These are phyloP conservation scores for Aureobasidium sp. DNA, from an alignment of 2,329 filamentous ascomycete species.

Conservation along the genomic window DNA sequence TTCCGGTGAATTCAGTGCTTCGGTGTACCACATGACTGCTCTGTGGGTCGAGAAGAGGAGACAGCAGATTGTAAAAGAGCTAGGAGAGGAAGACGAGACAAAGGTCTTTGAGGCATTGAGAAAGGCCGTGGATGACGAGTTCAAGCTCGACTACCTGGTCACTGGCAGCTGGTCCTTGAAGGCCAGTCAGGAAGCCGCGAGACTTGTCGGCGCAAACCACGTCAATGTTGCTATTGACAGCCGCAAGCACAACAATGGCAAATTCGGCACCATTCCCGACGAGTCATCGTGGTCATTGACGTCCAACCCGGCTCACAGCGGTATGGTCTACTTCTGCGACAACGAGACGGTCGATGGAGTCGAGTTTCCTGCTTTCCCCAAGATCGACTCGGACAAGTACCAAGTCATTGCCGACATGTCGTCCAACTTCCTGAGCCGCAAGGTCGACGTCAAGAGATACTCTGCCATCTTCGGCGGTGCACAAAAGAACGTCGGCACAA, in stretches of 20 bases:
- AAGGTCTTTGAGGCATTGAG: slow-evolving; percentile 53
- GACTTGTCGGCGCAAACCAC: slow-evolving; percentile 67
- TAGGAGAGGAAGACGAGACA: slow-evolving; percentile 46
- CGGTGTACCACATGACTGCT: slow-evolving; percentile 74
- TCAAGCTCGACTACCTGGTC: slow-evolving; percentile 74
- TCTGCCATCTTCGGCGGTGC: slow-evolving; percentile 81
- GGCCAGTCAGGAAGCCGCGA: slow-evolving; percentile 71
- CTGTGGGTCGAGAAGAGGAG: slow-evolving; percentile 70
- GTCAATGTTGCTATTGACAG: slow-evolving; percentile 73
- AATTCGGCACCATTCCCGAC: slow-evolving; percentile 76
- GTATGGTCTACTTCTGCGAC: slow-evolving; percentile 82
- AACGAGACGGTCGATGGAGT: slow-evolving; percentile 95
- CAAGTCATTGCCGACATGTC: slow-evolving; percentile 87
- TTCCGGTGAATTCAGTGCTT: slow-evolving; percentile 75
- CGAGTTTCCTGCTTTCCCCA: slow-evolving; percentile 71
- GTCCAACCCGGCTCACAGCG: slow-evolving; percentile 49
- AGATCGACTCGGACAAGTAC: slow-evolving; percentile 51
- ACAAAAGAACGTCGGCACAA: slow-evolving; percentile 85
- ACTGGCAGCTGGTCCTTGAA: slow-evolving; percentile 90
- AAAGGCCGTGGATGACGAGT: slow-evolving; percentile 45
- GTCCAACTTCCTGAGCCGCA: slow-evolving; percentile 82
- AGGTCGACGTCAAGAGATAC: slow-evolving; percentile 70
- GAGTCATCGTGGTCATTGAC: slow-evolving; percentile 68
- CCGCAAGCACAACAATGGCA: slow-evolving; percentile 57
- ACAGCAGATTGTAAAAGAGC: slow-evolving; percentile 49